phyloP scores from a whole-genome alignment of 495 filamentous ascomycete species.

The Cercophora scortea region DNA sequence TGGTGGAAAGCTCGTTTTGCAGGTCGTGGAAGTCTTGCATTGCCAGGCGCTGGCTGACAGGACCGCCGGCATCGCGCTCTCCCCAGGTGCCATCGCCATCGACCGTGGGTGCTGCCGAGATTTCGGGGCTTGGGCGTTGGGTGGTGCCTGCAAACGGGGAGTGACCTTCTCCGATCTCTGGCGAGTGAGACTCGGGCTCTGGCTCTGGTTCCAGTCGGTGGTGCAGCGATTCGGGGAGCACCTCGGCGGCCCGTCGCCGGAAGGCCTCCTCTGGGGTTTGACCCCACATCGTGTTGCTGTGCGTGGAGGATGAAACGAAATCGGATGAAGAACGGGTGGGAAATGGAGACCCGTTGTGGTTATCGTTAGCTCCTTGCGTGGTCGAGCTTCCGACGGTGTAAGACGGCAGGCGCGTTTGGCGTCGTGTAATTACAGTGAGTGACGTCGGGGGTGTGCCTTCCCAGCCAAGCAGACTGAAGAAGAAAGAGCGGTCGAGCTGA shows the following conservation, averaged over 20 bases:
- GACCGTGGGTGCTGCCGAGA: neutral
- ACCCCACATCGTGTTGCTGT: conserved; percentile 5
- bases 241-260: conserved; percentile 11
- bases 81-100: conserved; percentile 61
- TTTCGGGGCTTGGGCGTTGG: conserved; percentile 7
- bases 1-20: conserved; percentile 51
- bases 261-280: conserved; percentile 9
- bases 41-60: conserved; percentile 53
- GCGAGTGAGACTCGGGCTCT: neutral
- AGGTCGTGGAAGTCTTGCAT: conserved; percentile 68
- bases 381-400: too few species aligned
- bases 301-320: too few species aligned
- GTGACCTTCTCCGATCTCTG: neutral
- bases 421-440: too few species aligned
- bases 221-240: conserved; percentile 14
- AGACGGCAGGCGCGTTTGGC: too few species aligned
- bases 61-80: conserved; percentile 57
- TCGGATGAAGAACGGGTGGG: too few species aligned
- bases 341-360: too few species aligned
- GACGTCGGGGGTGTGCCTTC: too few species aligned
- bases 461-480: too few species aligned
- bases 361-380: too few species aligned
- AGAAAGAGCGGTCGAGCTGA: too few species aligned
- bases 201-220: conserved; percentile 10
- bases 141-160: conserved; percentile 8